Percentiles rank a stretch among this genome's conserved stretches.
phyloP scores from a whole-genome alignment of 108 stramenopile species.

The Conticribra guillardii region DNA sequence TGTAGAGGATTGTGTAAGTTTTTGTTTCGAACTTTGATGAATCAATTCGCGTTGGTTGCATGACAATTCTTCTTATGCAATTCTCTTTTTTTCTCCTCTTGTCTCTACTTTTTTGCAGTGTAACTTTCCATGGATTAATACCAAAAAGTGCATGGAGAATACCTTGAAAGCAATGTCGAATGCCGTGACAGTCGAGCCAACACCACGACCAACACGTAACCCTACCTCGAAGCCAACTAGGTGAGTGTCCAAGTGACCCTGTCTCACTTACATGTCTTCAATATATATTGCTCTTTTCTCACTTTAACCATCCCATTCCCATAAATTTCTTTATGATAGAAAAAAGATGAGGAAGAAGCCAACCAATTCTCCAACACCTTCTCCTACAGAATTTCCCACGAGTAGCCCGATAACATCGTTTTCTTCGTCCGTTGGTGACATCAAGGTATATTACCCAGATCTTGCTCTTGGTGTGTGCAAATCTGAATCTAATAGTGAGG shows the following conservation, averaged over 20 bases:
- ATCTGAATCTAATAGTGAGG: too few species aligned
- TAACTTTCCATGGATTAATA: neutral
- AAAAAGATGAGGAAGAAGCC: neutral
- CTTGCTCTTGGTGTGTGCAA: neutral
- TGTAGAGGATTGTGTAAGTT: neutral
- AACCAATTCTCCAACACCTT: slow-evolving; percentile 4
- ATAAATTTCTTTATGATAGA: too few species aligned
- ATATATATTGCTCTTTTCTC: too few species aligned
- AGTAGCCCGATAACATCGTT: neutral
- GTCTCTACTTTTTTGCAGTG: too few species aligned
- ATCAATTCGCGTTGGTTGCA: too few species aligned
- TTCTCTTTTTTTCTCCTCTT: neutral
- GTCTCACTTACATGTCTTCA: too few species aligned
- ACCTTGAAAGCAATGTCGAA: too few species aligned
- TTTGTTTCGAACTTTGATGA: too few species aligned
- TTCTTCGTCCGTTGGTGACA: neutral
- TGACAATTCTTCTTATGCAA: too few species aligned
- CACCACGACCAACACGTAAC: slow-evolving; percentile 1
- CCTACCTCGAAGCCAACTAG: slow-evolving; percentile 2
- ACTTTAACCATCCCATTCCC: too few species aligned
- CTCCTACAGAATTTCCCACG: neutral
- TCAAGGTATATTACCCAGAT: slow-evolving; percentile 10
- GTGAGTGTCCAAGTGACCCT: neutral
- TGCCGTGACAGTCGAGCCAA: too few species aligned
- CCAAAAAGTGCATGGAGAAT: neutral